Base-by-base conservation (phyloP, 2,329 filamentous ascomycete species). In the Dothideomycetidae sp. region DNA sequence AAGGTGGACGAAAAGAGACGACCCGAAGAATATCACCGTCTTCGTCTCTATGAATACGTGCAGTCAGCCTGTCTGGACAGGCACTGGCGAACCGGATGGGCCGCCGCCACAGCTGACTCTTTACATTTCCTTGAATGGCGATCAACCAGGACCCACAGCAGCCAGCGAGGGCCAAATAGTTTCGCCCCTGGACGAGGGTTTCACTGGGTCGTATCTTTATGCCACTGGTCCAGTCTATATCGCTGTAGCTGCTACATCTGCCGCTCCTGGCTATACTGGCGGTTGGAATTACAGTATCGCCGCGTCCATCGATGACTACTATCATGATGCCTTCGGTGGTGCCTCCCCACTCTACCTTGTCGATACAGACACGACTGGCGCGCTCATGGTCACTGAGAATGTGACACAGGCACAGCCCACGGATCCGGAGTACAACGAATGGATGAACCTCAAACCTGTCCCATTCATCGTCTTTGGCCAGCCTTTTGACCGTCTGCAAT, bases 31-130 rank as follows among this genome's bases (percentile, higher is more conserved):
- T 10, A 64, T 58, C 29, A 71, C 60, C 2, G 64, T 96, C 3
- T 94, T 80, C 56, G 68, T 98, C 37, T 85, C 85, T 2, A 75
- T 85, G 30, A 96, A 85, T 47, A 86, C 82, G 1, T 98, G 90
- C 57, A 58, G 73, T 16, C 84, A 92, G 49, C 90, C 88, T 10
- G 54, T 59, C 13, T 63, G 67, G 29, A 71, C 70, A 29, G 61
- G 59, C 5, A 62, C 62, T 2, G 59, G 62, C 9, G 60, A 63
- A 15, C 63, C 60, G 36, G 56, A 59, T 10, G 51, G 47, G 9
- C 48, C 48, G 10, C 55, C 62, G 1, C 71, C 81, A 10, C 85
- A 93, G 50, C 68, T 96, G 35, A 71, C 71, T 10, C 61, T 96
- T 7, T 93, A 80, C 50, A 65, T 93, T 33, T 92, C 85, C 3